Base-by-base conservation (phyloP, 2,329 filamentous ascomycete species). In the Ophiostoma ulmi region DNA sequence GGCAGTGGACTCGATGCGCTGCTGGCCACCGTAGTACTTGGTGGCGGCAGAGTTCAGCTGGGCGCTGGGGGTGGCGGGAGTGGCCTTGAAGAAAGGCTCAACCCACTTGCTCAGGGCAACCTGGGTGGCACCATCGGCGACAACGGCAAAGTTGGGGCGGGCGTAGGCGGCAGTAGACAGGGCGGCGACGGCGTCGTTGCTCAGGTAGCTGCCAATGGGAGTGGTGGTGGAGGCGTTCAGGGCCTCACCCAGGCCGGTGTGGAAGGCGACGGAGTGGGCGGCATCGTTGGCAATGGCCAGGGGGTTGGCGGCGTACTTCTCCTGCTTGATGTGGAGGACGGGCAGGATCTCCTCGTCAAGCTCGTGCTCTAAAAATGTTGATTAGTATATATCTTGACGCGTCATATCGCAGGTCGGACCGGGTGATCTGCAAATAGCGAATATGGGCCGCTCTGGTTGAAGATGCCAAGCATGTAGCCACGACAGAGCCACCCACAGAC, bases 11-110 rank as follows among this genome's bases (percentile, higher is more conserved):
- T 91, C 85, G 75, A 91, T 91, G 76, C 95, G 92, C 84, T 97
- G 92, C 86, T 99, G 93, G 78, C 95, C 96, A 80, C 95, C 95
- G 78, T 88, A 91, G 88, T 98, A 99, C 82, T 94, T 95, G 79
- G 88, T 87, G 74, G 91, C 84, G 75, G 87, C 81, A 86, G 74
- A 91, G 82, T 58, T 82, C 76, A 78, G 83, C 81, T 75, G 81
- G 80, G 73, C 86, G 79, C 36, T 44, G 10, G 63, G 35, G 74
- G 84, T 80, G 75, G 84, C 80, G 72, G 90, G 86, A 68, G 91
- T 84, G 72, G 86, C 85, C 80, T 89, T 88, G 86, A 99, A 98
- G 87, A 97, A 97, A 79, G 97, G 89, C 78, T 89, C 88, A 74
- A 96, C 90, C 94, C 94, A 98, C 84, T 95, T 96, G 78, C 87